Evolutionary conservation across 305 asterid species (phyloP), one percentile per base, ranked within the genome.

Genomic region (Rubia tinctorum): DNA sequence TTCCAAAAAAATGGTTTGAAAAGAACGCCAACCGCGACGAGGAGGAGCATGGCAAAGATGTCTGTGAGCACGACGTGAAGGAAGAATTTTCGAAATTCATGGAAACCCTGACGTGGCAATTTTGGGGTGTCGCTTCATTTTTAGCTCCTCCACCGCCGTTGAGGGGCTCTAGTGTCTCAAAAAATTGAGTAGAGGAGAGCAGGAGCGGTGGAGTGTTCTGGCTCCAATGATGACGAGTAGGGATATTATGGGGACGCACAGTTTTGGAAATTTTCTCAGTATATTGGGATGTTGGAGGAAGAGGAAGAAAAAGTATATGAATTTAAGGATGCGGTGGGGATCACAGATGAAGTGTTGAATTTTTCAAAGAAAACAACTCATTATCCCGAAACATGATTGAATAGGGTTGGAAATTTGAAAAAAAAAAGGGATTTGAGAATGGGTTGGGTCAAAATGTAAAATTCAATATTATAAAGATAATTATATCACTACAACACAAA

Each of bases 311-410:
- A 30, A n/a, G n/a, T n/a, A n/a, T n/a, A n/a, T n/a, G n/a, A n/a
- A n/a, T n/a, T n/a, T n/a, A n/a, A n/a, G n/a, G n/a, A n/a, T n/a
- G n/a, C n/a, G n/a, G n/a, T n/a, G n/a, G n/a, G n/a, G n/a, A n/a
- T 92, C 73, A 94, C 95, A 2, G 97, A 89, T 71, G 99, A 94
- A 81, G 92, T 81, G 3, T 76, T 92, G n/a, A n/a, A 90, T 49
- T 94, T 94, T 39, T 93, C 96, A 18, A 86, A 73, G 81, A 89
- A 94, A 75, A 92, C 92, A 56, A 97, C 97, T 27, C 99, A 90
- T 87, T 98, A 94, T 84, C 98, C 99, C 0, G 98, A 94, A 87
- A 94, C 99, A 59, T 94, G 99, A 98, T 79, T 94, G 88, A 97
- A 94, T 89, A 92, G 90, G 77, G 97, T 98, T 0, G 79, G 87